Evolutionary conservation across 768 basidiomycete genomes (phyloP).

Genomic region (Lepiota brunneoincarnata): DNA sequence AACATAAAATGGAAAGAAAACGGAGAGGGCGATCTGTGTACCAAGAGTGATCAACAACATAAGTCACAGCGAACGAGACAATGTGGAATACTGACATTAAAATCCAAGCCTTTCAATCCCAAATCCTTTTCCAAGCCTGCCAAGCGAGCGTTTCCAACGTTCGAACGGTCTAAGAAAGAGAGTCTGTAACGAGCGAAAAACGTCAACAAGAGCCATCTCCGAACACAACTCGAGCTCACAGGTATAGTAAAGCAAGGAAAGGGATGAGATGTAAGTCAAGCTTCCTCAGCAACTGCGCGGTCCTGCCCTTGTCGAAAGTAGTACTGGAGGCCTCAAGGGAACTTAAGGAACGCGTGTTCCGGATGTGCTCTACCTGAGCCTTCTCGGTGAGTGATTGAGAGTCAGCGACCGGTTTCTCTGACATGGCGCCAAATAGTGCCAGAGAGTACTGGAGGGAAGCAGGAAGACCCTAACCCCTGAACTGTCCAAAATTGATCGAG

Average conservation of each 20-base stretch:
- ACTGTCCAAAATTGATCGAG: too few species aligned
- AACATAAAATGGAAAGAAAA: slow-evolving; percentile 31
- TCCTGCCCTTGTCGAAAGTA: background rate
- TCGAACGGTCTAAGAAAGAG: slow-evolving; percentile 29
- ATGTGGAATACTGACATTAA: slow-evolving; percentile 18
- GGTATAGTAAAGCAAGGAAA: slow-evolving; percentile 27
- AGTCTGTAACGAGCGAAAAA: slow-evolving; percentile 18
- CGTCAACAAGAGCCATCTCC: background rate
- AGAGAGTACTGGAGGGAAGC: background rate
- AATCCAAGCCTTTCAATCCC: slow-evolving; percentile 25
- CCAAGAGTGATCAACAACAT: background rate
- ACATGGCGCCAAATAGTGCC: background rate
- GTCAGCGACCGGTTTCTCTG: background rate
- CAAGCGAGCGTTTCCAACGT: slow-evolving; percentile 31
- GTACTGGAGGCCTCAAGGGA: background rate
- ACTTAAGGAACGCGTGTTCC: background rate
- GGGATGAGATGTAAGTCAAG: slow-evolving; percentile 31
- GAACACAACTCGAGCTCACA: slow-evolving; percentile 17
- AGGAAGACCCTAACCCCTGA: background rate
- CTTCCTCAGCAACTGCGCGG: slow-evolving; percentile 23
- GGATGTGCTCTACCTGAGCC: background rate
- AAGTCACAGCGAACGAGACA: background rate
- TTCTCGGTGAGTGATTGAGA: background rate
- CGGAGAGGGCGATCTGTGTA: slow-evolving; percentile 25
- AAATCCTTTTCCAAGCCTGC: slow-evolving; percentile 25